A percentile compares a stretch with the other conserved stretches of the same genome.
These are phyloP conservation scores for Bolboschoenus planiculmis DNA, from an alignment of 176 grass and related monocot species.

Conservation along the genomic window DNA sequence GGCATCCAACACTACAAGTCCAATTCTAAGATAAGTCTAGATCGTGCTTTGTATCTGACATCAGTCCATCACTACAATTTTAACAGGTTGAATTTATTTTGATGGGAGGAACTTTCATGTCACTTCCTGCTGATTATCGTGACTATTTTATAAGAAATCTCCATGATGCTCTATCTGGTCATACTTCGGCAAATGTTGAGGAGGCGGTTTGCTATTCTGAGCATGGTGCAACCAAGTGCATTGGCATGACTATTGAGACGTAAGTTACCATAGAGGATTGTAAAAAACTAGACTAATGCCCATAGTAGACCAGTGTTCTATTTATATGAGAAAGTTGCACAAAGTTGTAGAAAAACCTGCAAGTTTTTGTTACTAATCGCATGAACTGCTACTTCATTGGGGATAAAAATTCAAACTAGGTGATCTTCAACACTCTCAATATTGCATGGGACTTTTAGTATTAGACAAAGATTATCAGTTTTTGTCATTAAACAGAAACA, in stretches of 20 bases:
- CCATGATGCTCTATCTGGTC: slow-evolving; percentile 86
- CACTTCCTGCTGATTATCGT: slow-evolving; percentile 80
- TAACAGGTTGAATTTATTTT: slow-evolving; percentile 89
- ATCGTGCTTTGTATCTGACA: not conserved
- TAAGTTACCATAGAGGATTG: slow-evolving; percentile 25
- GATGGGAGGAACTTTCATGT: slow-evolving; percentile 99
- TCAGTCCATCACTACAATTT: not conserved
- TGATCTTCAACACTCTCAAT: not conserved
- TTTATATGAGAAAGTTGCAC: not conserved
- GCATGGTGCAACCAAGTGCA: slow-evolving; percentile 88
- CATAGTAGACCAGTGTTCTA: not conserved
- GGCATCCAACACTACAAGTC: not conserved
- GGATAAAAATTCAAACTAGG: not conserved
- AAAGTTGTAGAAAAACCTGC: not conserved
- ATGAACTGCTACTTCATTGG: not conserved
- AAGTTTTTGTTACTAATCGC: not conserved
- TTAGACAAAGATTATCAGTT: not conserved
- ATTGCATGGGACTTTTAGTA: not conserved
- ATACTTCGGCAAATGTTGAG: slow-evolving; percentile 95
- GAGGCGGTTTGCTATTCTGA: slow-evolving; percentile 98
- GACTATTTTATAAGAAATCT: slow-evolving; percentile 99
- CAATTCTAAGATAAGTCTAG: not conserved
- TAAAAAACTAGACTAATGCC: not conserved
- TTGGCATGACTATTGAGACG: slow-evolving; percentile 99
- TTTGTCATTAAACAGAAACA: not conserved